Conservation (phyloP, 805 yeast genomes). For the Jamesozyma rosinii region DNA sequence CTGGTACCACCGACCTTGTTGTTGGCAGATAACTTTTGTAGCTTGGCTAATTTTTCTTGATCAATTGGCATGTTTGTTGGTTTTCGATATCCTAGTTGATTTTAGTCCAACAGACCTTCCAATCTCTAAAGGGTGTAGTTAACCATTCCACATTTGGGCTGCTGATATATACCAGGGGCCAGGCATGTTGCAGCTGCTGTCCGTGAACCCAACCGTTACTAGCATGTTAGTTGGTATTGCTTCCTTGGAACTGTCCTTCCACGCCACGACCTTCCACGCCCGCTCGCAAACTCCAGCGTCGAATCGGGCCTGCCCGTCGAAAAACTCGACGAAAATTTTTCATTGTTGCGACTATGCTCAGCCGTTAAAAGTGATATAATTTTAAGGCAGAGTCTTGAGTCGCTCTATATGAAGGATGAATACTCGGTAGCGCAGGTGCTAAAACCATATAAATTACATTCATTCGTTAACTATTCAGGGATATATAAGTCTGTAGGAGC, state of each 20-base stretch:
- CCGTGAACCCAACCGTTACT: neutral
- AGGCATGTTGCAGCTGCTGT: too few species aligned
- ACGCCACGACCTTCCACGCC: neutral
- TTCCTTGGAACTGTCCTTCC: neutral
- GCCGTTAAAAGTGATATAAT: neutral
- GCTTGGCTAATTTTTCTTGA: slow-evolving; percentile 88
- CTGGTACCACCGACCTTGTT: slow-evolving; percentile 81
- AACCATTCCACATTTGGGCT: too few species aligned
- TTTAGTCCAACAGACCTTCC: neutral
- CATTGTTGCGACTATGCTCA: neutral
- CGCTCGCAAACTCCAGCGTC: too few species aligned
- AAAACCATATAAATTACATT: too few species aligned
- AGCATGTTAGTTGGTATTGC: too few species aligned
- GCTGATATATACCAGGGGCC: too few species aligned
- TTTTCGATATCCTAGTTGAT: neutral
- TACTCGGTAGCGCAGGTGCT: too few species aligned
- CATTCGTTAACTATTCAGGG: too few species aligned
- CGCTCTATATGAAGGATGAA: too few species aligned
- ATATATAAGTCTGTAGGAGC: too few species aligned
- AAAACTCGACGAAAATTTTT: neutral
- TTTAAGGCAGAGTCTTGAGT: too few species aligned
- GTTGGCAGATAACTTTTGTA: slow-evolving; percentile 68
- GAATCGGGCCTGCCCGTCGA: neutral
- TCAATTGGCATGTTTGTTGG: slow-evolving; percentile 62
- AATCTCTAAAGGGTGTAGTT: neutral